Percentiles rank a stretch among this genome's conserved stretches.
phyloP scores from a whole-genome alignment of 139 green algal genomes.

The Edaphochlamys debaryana region DNA sequence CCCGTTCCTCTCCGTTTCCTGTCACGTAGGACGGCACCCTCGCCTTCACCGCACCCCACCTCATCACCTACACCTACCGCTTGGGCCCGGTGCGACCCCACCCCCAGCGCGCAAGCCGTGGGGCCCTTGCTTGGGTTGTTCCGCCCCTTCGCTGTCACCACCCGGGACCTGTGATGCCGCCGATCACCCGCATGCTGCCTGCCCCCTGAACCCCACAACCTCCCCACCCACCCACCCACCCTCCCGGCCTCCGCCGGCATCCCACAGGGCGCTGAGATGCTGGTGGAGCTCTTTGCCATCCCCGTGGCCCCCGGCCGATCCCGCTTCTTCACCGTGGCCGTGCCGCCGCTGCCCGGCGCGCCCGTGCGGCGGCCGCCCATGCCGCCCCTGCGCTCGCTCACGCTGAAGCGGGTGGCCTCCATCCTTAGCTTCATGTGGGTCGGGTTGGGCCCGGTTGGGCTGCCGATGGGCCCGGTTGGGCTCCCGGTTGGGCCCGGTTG shows the following conservation, averaged over 20 bases:
- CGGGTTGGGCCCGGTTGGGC: not conserved
- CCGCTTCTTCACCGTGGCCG: not conserved
- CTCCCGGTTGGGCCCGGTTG: too few species aligned
- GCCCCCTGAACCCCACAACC: too few species aligned
- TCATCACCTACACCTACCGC: conserved; percentile 21
- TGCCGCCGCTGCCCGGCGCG: not conserved
- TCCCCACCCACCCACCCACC: too few species aligned
- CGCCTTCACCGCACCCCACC: not conserved
- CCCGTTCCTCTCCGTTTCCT: too few species aligned
- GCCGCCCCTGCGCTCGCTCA: not conserved
- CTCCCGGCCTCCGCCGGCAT: too few species aligned
- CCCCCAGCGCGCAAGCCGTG: too few species aligned
- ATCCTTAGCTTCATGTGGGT: not conserved
- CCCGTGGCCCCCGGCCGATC: conserved; percentile 7
- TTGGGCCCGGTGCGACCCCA: not conserved
- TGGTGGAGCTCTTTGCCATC: conserved; percentile 1
- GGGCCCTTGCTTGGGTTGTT: too few species aligned
- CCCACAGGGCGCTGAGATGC: too few species aligned
- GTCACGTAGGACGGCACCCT: not conserved
- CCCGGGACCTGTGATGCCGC: too few species aligned
- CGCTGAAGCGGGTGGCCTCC: not conserved
- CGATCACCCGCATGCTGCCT: too few species aligned
- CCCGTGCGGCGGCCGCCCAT: not conserved
- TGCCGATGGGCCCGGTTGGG: not conserved
- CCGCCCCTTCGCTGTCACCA: too few species aligned